Evolutionary conservation across 2,329 filamentous ascomycete species (phyloP).

Genomic region (Tolypocladium tundrense): DNA sequence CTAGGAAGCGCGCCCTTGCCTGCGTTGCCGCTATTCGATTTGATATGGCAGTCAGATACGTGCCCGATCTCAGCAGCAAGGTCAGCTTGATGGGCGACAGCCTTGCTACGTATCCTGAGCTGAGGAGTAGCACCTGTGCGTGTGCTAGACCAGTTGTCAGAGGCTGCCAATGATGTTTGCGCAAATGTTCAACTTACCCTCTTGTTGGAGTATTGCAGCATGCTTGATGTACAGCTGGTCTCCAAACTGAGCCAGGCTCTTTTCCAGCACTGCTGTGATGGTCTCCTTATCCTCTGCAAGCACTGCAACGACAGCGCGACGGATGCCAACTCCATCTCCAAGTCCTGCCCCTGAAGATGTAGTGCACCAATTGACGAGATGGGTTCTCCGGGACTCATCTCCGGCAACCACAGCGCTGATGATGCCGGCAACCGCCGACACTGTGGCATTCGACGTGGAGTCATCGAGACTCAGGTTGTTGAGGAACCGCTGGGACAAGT

Average conservation of each 20-base stretch:
- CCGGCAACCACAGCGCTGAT: slow-evolving; percentile 38
- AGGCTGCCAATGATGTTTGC: neutral
- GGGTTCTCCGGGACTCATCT: slow-evolving; percentile 36
- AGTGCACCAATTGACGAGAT: slow-evolving; percentile 56
- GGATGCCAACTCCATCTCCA: slow-evolving; percentile 53
- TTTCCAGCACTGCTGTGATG: slow-evolving; percentile 52
- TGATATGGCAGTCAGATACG: slow-evolving; percentile 70
- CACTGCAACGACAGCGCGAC: slow-evolving; percentile 53
- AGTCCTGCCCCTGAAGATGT: slow-evolving; percentile 53
- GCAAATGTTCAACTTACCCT: slow-evolving; percentile 43
- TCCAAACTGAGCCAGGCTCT: slow-evolving; percentile 63
- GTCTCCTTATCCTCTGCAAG: slow-evolving; percentile 40
- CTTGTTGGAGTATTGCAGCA: slow-evolving; percentile 74
- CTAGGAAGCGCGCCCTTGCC: slow-evolving; percentile 65
- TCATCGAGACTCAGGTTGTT: slow-evolving; percentile 22
- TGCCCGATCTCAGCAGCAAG: slow-evolving; percentile 58
- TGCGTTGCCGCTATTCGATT: slow-evolving; percentile 76
- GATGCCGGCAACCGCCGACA: slow-evolving; percentile 50
- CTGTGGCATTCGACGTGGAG: slow-evolving; percentile 17
- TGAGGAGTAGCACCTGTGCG: slow-evolving; percentile 67
- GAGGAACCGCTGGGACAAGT: slow-evolving; percentile 36
- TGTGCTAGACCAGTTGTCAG: slow-evolving; percentile 49
- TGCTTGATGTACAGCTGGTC: slow-evolving; percentile 83
- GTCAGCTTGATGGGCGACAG: slow-evolving; percentile 54
- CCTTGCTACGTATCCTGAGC: slow-evolving; percentile 65